These are phyloP conservation scores for Hyphopichia khmerensis DNA, from an alignment of 1,139 yeast genomes.

Conservation along the genomic window DNA sequence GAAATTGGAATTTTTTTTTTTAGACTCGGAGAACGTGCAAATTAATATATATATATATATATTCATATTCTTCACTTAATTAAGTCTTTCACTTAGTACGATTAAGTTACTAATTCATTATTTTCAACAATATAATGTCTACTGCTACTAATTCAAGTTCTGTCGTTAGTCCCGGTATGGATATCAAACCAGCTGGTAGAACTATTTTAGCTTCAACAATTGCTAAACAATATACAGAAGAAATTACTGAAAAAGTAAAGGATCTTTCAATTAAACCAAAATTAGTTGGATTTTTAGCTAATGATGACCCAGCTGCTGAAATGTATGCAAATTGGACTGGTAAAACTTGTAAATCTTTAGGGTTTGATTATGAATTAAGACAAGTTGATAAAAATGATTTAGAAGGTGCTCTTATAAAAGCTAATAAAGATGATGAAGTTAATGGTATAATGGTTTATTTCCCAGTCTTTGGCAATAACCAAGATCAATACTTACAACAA, in stretches of 20 bases:
- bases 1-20: not conserved
- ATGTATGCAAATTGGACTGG: slow-evolving; percentile 97
- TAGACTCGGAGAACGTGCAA: slow-evolving; percentile 2
- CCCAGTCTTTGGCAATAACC: slow-evolving; percentile 94
- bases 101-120: not conserved
- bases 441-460: slow-evolving; percentile 98
- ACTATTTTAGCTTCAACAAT: slow-evolving; percentile 86
- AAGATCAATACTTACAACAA: slow-evolving; percentile 93
- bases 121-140: slow-evolving; percentile 1
- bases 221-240: slow-evolving; percentile 77
- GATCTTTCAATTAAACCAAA: slow-evolving; percentile 58
- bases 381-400: slow-evolving; percentile 75
- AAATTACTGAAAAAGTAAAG: slow-evolving; percentile 60
- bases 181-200: slow-evolving; percentile 57
- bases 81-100: not conserved
- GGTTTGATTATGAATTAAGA: slow-evolving; percentile 79
- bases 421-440: slow-evolving; percentile 72
- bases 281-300: slow-evolving; percentile 88
- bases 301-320: slow-evolving; percentile 89
- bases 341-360: slow-evolving; percentile 81
- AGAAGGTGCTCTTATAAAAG: slow-evolving; percentile 78
- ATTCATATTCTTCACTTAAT: not conserved
- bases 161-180: not conserved
- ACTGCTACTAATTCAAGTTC: not conserved
- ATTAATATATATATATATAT: not conserved